phyloP scores from a whole-genome alignment of 495 filamentous ascomycete species.

The Aspergillus coremiiformis region DNA sequence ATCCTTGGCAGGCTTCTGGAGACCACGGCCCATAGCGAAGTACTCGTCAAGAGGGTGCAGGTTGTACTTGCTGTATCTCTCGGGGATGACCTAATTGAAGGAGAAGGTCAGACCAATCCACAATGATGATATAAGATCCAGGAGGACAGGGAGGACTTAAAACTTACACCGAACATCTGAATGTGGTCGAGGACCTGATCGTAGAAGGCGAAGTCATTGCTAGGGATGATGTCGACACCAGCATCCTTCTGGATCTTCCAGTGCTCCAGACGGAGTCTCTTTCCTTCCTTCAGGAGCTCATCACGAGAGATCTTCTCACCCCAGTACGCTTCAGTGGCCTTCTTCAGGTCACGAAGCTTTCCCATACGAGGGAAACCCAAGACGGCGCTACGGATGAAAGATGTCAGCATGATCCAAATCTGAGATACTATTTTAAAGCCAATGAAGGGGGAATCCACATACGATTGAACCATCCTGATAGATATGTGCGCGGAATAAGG shows the following conservation, averaged over 20 bases:
- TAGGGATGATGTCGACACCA: slow-evolving; percentile 92
- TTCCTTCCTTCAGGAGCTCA: slow-evolving; percentile 84
- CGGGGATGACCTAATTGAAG: slow-evolving; percentile 62
- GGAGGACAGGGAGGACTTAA: background rate
- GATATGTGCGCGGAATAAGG: slow-evolving; percentile 23
- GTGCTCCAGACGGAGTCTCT: slow-evolving; percentile 90
- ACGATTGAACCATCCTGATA: slow-evolving; percentile 77
- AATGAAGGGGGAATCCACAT: slow-evolving; percentile 16
- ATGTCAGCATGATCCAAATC: slow-evolving; percentile 18
- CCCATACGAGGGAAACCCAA: slow-evolving; percentile 93
- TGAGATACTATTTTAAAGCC: slow-evolving; percentile 17
- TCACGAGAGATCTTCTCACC: slow-evolving; percentile 82
- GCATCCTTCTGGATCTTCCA: slow-evolving; percentile 99
- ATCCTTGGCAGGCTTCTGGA: slow-evolving; percentile 65
- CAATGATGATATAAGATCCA: background rate
- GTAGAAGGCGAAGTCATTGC: slow-evolving; percentile 99
- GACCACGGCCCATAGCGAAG: slow-evolving; percentile 99
- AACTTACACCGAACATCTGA: slow-evolving; percentile 89
- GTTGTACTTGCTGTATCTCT: slow-evolving; percentile 79
- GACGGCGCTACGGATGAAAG: slow-evolving; percentile 40
- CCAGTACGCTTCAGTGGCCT: slow-evolving; percentile 98
- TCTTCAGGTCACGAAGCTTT: slow-evolving; percentile 97
- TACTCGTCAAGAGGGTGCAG: slow-evolving; percentile 88
- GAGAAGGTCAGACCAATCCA: background rate
- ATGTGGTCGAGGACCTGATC: slow-evolving; percentile 98